Evolutionary conservation across 805 yeast species (phyloP).

Genomic region (Candida coquimbonensis): DNA sequence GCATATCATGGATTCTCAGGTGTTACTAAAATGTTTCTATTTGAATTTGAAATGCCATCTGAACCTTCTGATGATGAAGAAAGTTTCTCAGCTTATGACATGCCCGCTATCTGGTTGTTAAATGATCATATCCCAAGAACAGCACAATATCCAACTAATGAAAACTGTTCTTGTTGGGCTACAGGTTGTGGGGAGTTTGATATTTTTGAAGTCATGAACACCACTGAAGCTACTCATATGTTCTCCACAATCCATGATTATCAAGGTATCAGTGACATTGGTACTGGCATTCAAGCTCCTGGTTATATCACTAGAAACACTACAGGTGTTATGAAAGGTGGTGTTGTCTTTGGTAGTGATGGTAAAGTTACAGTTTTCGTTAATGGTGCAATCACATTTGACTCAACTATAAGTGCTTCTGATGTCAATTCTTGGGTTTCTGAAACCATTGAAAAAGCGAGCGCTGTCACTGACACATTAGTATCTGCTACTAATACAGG

Average conservation of each 20-base stretch:
- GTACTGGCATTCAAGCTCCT: constrained; percentile 48
- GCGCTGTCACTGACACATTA: constrained; percentile 25
- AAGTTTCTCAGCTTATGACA: constrained; percentile 34
- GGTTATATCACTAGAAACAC: constrained; percentile 55
- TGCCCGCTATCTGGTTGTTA: constrained; percentile 76
- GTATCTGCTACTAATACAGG: constrained; percentile 32
- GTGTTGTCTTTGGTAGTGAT: constrained; percentile 57
- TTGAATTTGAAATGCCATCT: constrained; percentile 61
- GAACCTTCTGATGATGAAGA: constrained; percentile 34
- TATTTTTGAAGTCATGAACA: constrained; percentile 66
- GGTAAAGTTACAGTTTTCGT: constrained; percentile 59
- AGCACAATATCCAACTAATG: constrained; percentile 55
- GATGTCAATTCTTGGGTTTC: constrained; percentile 32
- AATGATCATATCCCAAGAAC: constrained; percentile 72
- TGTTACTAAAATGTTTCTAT: constrained; percentile 60
- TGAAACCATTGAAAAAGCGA: constrained; percentile 22
- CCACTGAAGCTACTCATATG: constrained; percentile 46
- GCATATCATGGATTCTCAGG: constrained; percentile 71
- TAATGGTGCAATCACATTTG: constrained; percentile 46
- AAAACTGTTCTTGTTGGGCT: constrained; percentile 69
- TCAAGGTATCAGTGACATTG: constrained; percentile 62
- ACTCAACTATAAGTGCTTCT: constrained; percentile 30
- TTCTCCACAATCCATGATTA: constrained; percentile 68
- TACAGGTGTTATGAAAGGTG: constrained; percentile 51
- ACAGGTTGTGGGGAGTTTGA: constrained; percentile 79